These are phyloP conservation scores for Sporobolomyces roseus DNA, from an alignment of 768 basidiomycete genomes.

Conservation along the genomic window DNA sequence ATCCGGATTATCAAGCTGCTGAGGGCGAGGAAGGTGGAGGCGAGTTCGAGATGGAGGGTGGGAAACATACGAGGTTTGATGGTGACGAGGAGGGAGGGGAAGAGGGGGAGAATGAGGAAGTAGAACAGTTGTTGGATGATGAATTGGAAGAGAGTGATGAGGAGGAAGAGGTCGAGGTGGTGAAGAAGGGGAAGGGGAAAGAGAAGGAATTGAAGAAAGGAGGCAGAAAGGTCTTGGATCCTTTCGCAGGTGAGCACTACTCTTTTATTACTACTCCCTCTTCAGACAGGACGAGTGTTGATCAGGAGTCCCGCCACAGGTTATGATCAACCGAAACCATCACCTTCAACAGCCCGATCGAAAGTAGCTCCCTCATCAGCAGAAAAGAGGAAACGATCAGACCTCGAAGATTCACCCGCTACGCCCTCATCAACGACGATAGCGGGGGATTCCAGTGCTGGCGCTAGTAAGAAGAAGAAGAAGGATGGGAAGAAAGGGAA, in stretches of 20 bases:
- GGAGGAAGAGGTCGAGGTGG: neutral
- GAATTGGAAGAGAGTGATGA: neutral
- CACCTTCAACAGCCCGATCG: neutral
- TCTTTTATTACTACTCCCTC: no score
- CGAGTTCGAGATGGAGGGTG: conserved; percentile 5
- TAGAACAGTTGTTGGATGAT: conserved; percentile 56
- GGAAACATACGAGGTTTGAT: conserved; percentile 33
- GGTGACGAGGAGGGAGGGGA: neutral
- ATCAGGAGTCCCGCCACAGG: conserved; percentile 2
- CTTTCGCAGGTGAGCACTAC: conserved; percentile 60
- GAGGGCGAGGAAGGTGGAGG: no score
- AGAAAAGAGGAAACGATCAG: neutral
- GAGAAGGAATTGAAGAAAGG: conserved; percentile 39
- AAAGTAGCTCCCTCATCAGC: neutral
- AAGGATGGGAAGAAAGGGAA: conserved; percentile 24
- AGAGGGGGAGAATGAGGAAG: conserved; percentile 57
- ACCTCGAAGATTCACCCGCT: neutral
- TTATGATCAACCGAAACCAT: conserved; percentile 36
- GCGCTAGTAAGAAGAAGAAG: conserved; percentile 16
- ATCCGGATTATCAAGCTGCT: conserved; percentile 14
- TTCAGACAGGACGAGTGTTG: no score
- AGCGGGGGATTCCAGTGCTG: no score
- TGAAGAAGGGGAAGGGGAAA: conserved; percentile 53
- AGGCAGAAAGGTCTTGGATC: conserved; percentile 56
- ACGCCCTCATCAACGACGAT: no score